These are phyloP conservation scores for Pelargonium fulgidum DNA, from an alignment of 441 rosid species.

Conservation along the genomic window DNA sequence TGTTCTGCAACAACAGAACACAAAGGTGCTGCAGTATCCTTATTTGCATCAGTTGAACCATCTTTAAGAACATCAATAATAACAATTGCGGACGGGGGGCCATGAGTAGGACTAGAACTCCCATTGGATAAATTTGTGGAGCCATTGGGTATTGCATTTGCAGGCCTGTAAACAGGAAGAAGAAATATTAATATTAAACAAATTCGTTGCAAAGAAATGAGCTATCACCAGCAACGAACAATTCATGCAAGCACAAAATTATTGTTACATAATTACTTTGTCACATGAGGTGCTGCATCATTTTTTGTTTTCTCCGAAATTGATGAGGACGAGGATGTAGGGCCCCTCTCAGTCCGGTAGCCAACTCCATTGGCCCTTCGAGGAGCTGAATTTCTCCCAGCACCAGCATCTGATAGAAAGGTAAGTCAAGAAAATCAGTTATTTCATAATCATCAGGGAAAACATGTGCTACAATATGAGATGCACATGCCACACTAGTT, in stretches of 20 bases:
- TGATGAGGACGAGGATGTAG: conserved; percentile 20
- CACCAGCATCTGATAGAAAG: conserved; percentile 34
- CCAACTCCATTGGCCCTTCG: conserved; percentile 53
- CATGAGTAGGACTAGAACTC: conserved; percentile 27
- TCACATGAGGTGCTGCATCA: conserved; percentile 26
- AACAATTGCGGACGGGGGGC: conserved; percentile 18
- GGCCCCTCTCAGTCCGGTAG: conserved; percentile 32
- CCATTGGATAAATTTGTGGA: conserved; percentile 38
- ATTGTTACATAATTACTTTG: conserved; percentile 35
- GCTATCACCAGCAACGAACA: neutral
- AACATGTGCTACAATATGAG: neutral
- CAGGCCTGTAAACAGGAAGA: conserved; percentile 30
- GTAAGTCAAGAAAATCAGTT: neutral
- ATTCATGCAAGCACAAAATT: neutral
- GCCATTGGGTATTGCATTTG: conserved; percentile 30
- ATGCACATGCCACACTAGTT: neutral
- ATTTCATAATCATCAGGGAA: neutral
- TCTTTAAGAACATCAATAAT: conserved; percentile 24
- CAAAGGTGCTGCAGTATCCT: conserved; percentile 16
- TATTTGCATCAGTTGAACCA: conserved; percentile 25
- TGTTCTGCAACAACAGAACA: conserved; percentile 19
- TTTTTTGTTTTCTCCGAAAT: conserved; percentile 35
- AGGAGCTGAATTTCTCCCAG: conserved; percentile 39
- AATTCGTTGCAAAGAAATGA: neutral
- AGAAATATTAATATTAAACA: neutral